Evolutionary conservation across 2,329 filamentous ascomycete genomes (phyloP), one percentile per base, ranked within the genome.

Genomic region (Epichloe gansuensis): DNA sequence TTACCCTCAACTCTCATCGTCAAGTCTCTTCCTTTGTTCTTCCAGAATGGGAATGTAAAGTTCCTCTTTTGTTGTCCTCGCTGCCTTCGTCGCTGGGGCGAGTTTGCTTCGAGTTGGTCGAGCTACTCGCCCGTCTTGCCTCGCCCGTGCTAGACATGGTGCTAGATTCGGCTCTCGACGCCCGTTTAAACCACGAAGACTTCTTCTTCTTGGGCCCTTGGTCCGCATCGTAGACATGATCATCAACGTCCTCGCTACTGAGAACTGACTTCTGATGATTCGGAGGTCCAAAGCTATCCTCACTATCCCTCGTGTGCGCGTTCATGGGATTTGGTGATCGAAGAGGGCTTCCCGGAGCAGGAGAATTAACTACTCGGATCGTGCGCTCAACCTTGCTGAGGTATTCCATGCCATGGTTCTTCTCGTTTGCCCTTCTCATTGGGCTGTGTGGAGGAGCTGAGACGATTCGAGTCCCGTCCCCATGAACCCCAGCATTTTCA

Each of bases 31-130:
- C 58, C 65, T 46, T 72, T 77, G 50, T 64, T 70, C 61, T 77
- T 80, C 77, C 76, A 82, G 56, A 81, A 81, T 5, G 74, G 68
- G 15, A 81, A 71, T 34, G 67, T 69, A 55, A 81, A 79, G 8
- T 69, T 69, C 65, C 75, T 75, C 67, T 75, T 80, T 74, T 80
- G 49, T 63, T 65, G 2, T 62, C 54, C 52, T 61, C 46, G 60
- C 57, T 25, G 15, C 60, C 59, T 47, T 65, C 59, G 6, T 49
- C 50, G 8, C 54, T 51, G 47, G 49, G 51, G 12, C 46, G 56
- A 15, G 50, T 52, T 31, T 56, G 58, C 52, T 54, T 59, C 46
- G 50, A 53, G 13, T 51, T 46, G 17, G 52, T 54, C 8, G 53
- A 46, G 23, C n/a, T 35, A 39, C 51, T 52, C 5, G 46, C 28